Conservation (phyloP, 306 rosid genomes). For the Begonia fuchsioides region DNA sequence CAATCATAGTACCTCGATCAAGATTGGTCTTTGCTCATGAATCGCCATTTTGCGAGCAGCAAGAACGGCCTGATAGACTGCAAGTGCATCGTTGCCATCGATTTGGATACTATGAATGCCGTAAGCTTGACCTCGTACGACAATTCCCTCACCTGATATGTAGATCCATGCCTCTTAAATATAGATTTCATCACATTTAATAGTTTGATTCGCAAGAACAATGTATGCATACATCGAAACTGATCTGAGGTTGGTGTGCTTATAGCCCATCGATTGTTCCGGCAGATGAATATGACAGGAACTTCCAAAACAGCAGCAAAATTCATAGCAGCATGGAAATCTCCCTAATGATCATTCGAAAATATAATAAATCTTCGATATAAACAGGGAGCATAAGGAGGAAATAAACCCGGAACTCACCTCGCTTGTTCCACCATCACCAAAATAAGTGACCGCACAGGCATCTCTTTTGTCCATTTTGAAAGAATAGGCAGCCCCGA, state of each 20-base stretch:
- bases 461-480: constrained; percentile 80
- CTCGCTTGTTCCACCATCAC: constrained; percentile 99
- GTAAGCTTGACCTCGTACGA: constrained; percentile 67
- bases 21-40: constrained; percentile 55
- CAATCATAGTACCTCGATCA: constrained; percentile 51
- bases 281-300: constrained; percentile 82
- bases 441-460: constrained; percentile 67
- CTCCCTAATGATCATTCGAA: constrained; percentile 34
- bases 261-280: constrained; percentile 99
- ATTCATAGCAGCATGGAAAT: constrained; percentile 86
- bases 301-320: constrained; percentile 88
- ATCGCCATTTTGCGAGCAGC: constrained; percentile 79
- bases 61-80: constrained; percentile 58
- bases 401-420: constrained; percentile 16
- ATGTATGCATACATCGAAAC: constrained; percentile 59
- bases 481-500: constrained; percentile 92
- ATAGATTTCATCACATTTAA: too few relatives aligned
- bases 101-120: constrained; percentile 81
- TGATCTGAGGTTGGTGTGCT: constrained; percentile 92
- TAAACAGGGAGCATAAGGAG: not conserved
- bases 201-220: not conserved
- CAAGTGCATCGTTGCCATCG: constrained; percentile 88
- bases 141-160: constrained; percentile 75
- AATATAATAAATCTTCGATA: too few relatives aligned
- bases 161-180: constrained; percentile 7